phyloP scores from a whole-genome alignment of 768 basidiomycete species.

The Lentinula sp. region DNA sequence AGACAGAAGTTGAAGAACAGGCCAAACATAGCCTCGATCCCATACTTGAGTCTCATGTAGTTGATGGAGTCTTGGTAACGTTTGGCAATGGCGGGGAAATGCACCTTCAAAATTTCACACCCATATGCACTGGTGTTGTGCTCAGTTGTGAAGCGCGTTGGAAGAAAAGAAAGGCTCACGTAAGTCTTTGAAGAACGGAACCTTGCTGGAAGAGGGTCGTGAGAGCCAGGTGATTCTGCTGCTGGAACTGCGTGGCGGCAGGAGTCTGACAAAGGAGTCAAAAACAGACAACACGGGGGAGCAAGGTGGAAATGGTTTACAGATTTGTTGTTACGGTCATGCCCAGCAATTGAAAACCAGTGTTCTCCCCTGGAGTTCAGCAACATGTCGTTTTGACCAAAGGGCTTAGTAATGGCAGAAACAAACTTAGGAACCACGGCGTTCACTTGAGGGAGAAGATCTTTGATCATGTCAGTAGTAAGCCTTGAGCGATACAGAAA shows the following conservation, averaged over 20 bases:
- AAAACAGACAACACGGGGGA: too few species aligned
- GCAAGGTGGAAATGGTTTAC: too few species aligned
- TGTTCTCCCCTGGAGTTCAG: background rate
- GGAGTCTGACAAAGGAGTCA: too few species aligned
- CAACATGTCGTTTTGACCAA: background rate
- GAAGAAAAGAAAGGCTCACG: background rate
- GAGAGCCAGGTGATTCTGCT: too few species aligned
- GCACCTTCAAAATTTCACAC: background rate
- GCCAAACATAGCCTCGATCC: slow-evolving; percentile 16
- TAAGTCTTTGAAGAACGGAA: background rate
- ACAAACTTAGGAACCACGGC: background rate
- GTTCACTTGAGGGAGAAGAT: background rate
- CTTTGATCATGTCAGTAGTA: background rate
- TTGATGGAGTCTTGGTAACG: background rate
- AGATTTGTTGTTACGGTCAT: background rate
- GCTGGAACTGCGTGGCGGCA: too few species aligned
- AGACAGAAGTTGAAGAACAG: slow-evolving; percentile 23
- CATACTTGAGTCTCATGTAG: slow-evolving; percentile 5
- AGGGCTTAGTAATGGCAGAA: background rate
- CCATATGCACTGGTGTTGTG: background rate
- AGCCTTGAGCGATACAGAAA: background rate
- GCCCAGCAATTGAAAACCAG: slow-evolving; percentile 1
- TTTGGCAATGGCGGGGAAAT: background rate
- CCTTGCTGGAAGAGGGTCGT: background rate
- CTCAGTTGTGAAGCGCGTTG: too few species aligned